Evolutionary conservation across 2,329 filamentous ascomycete species (phyloP).

Genomic region (Cladophialophora psammophila): DNA sequence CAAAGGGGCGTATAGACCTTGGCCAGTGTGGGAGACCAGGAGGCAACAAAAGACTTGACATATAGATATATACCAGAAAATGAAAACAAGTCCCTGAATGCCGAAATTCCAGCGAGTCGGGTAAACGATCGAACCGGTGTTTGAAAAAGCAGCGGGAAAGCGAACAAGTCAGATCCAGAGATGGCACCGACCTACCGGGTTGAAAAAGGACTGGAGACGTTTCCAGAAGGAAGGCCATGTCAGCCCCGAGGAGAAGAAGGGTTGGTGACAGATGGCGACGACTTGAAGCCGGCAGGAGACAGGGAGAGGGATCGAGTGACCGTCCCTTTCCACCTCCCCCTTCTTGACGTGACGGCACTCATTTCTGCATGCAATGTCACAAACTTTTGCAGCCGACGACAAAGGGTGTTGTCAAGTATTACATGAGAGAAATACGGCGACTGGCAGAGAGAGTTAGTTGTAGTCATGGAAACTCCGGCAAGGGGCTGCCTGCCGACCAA

Average conservation of each 20-base stretch:
- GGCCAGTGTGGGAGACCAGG: neutral
- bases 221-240: neutral
- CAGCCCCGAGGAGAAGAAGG: neutral
- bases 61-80: neutral
- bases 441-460: slow-evolving; percentile 26
- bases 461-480: slow-evolving; percentile 27
- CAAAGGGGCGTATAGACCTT: neutral
- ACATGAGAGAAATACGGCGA: slow-evolving; percentile 36
- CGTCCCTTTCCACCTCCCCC: neutral
- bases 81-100: neutral
- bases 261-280: neutral
- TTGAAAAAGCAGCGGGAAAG: slow-evolving; percentile 9
- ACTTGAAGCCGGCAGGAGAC: neutral
- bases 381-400: neutral
- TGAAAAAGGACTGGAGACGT: neutral
- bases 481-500: slow-evolving; percentile 10
- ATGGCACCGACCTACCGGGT: slow-evolving; percentile 4
- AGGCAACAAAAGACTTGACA: neutral
- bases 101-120: slow-evolving; percentile 10
- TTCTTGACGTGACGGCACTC: neutral
- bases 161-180: neutral
- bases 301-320: neutral
- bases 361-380: neutral
- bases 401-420: slow-evolving; percentile 12
- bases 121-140: slow-evolving; percentile 13